A percentile compares a stretch with the other conserved stretches of the same genome.
These are phyloP conservation scores for Moringa oleifera DNA, from an alignment of 345 rosid genomes.

Conservation along the genomic window DNA sequence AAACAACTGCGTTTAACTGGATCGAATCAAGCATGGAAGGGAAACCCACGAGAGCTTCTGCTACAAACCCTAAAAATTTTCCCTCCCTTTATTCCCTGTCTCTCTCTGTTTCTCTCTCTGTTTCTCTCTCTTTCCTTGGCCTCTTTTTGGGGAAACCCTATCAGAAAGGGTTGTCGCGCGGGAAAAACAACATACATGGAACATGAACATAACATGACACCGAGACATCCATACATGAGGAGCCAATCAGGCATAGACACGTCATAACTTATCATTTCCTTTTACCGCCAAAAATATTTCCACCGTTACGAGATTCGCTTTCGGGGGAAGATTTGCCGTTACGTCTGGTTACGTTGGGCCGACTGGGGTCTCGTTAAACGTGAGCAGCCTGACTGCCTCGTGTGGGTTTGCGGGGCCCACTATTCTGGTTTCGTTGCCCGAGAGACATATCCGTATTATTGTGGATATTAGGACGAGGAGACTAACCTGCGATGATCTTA, in stretches of 20 bases:
- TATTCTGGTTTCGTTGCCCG: too few relatives aligned
- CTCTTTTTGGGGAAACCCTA: conserved; percentile 28
- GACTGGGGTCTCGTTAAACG: conserved; percentile 20
- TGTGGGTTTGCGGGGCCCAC: too few relatives aligned
- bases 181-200: conserved; percentile 28
- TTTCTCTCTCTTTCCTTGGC: conserved; percentile 18
- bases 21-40: conserved; percentile 1
- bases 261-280: conserved; percentile 13
- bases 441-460: too few relatives aligned
- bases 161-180: conserved; percentile 27
- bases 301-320: conserved; percentile 26
- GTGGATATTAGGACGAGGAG: too few relatives aligned
- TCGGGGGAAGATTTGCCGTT: conserved; percentile 28
- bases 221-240: neutral
- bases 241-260: conserved; percentile 11
- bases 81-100: conserved; percentile 1
- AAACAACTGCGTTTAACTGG: neutral
- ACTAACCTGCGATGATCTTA: too few relatives aligned
- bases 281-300: conserved; percentile 32
- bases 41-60: conserved; percentile 1
- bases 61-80: conserved; percentile 15
- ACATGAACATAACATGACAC: conserved; percentile 19
- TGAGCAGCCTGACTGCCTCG: too few relatives aligned
- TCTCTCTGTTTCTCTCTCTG: conserved; percentile 13
- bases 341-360: conserved; percentile 23